Evolutionary conservation across 1,139 yeast genomes (phyloP), one percentile per base, ranked within the genome.

Genomic region (Meyerozyma guilliermondii): DNA sequence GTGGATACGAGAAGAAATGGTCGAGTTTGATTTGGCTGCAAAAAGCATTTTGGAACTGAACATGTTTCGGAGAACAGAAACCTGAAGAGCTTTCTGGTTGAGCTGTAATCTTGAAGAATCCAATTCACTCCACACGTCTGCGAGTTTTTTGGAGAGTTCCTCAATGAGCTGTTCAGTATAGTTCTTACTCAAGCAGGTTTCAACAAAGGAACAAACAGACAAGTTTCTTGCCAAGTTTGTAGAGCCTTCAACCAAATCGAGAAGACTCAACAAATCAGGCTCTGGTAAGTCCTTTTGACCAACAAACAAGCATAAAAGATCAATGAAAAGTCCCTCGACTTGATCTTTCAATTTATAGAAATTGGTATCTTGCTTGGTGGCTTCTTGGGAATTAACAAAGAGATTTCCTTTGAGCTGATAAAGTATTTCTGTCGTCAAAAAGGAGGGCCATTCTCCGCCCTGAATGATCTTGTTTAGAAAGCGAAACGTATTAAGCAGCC

Each of bases 11-110:
- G 47, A 50, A 1, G 62, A 56, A 2, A 68, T 38, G 0, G 44
- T 45, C 0, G 54, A 56, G 41, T 65, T 57, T 7, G 62, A 54
- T 2, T 44, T 40, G 0, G 66, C 52, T 4, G 44, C 39, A 14
- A 39, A 41, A 39, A 68, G 43, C n/a, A 67, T 42, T 11, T 40
- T 41, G 7, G 56, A 50, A 36, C 58, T 53, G 27, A 56, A 71
- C 3, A 82, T 44, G 0, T 79, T 54, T 13, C 72, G 65, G 23
- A 88, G 80, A 27, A 84, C 66, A 0, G 58, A 47, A 14, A 77
- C 55, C 49, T 88, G 96, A 34, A 87, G 66, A 9, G 70, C 71
- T 44, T 81, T 76, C 50, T 87, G 94, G 43, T 76, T 76, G 42
- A 87, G 68, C 38, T 82, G 77, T 37, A 88, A 66, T 43, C 95